Base-by-base conservation (phyloP, 192 early-diverging fungal species). In the Kappamyces sp. region DNA sequence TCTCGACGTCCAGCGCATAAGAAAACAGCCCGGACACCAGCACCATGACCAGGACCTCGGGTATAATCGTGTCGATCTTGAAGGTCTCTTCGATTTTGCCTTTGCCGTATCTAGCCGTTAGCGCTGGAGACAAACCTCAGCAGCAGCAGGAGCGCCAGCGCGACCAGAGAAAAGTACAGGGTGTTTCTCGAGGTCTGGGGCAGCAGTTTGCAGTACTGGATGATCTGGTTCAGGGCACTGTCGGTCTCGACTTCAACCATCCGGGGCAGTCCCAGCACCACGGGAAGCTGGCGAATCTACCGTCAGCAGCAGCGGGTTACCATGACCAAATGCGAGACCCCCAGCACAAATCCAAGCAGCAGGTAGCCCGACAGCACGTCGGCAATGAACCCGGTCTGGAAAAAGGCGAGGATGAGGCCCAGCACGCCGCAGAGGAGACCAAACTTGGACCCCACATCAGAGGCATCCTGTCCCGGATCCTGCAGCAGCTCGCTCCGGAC, bases 341-440 rank as follows among this genome's bases (percentile, higher is more conserved):
- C 23, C 23, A 23, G 23, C 23, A 23, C 23, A 23, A 23, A 23
- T 15, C 65, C 50, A 7, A 62, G 55, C 34, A 76, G 58, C 40
- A 75, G 12, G 48, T 60, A 75, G 0, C 72, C 72, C 2, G 66
- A 63, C 13, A 77, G 35, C 42, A 74, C 60, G 51, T 69, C 73
- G 44, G 71, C 75, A 8, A 75, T 36, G 50, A 74, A 75, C 3
- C 75, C 75, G 3, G 66, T 68, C 31, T 57, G 44, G 9, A 70
- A 34, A 9, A 72, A 3, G 2, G 59, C 63, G 12, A 75, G 35
- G 10, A 60, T 32, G 0, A 77, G 46, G 12, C 46, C 36, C n/a
- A 65, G 40, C 2, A 63, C 23, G 4, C 75, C 75, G 10, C 67
- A 66, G 38, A 75, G 40, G 37, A 75, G 46, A 12, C 67, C 62